Conservation (phyloP, 306 rosid genomes). For the Luffa acutangula region DNA sequence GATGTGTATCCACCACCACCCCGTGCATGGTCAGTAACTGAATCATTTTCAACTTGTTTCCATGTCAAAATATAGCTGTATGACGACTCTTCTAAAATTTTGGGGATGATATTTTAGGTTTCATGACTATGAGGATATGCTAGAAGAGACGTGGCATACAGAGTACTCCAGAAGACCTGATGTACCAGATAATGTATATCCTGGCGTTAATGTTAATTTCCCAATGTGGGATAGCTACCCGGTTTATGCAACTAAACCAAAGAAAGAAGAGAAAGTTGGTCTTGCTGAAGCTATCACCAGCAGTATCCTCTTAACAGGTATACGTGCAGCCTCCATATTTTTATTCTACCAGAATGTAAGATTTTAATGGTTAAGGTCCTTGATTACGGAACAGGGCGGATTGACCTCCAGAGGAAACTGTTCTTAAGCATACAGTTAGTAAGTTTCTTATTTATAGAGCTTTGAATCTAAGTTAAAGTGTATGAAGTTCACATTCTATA, state of each 20-base stretch:
- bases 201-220: conserved; percentile 51
- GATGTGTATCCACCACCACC: conserved; percentile 93
- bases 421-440: conserved; percentile 96
- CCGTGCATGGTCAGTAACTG: conserved; percentile 61
- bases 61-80: neutral
- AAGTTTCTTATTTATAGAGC: conserved; percentile 21
- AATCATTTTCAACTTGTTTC: conserved; percentile 11
- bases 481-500: neutral
- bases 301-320: conserved; percentile 89
- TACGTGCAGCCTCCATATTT: neutral
- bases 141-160: conserved; percentile 83
- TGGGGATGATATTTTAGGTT: conserved; percentile 37
- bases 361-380: conserved; percentile 16
- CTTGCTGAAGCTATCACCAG: conserved; percentile 86
- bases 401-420: conserved; percentile 88
- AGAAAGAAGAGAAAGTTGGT: conserved; percentile 85
- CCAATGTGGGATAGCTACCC: conserved; percentile 93
- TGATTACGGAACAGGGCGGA: conserved; percentile 57
- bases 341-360: neutral
- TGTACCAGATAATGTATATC: conserved; percentile 56
- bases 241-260: conserved; percentile 54
- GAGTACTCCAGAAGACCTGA: conserved; percentile 75
- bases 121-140: conserved; percentile 80
- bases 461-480: neutral
- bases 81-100: neutral